Conservation (phyloP, 2,329 filamentous ascomycete genomes). For the Rhinocladiella mackenziei region DNA sequence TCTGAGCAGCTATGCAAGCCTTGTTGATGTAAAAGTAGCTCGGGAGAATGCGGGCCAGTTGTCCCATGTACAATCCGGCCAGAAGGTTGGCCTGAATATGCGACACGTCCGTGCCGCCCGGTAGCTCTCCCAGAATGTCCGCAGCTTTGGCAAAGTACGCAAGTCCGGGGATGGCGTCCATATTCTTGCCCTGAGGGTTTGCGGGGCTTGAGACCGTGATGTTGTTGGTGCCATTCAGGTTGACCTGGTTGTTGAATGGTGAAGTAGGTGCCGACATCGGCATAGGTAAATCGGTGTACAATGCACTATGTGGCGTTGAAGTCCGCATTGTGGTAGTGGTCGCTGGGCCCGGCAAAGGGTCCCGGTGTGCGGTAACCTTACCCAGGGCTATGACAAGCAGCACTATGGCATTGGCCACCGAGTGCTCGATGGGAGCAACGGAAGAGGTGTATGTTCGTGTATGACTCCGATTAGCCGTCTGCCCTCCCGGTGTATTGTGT, state of each 20-base stretch:
- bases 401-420: constrained; percentile 75
- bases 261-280: constrained; percentile 28
- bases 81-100: constrained; percentile 82
- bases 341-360: constrained; percentile 49
- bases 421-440: constrained; percentile 45
- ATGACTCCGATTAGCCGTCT: constrained; percentile 10
- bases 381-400: constrained; percentile 81
- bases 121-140: constrained; percentile 77
- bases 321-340: constrained; percentile 31
- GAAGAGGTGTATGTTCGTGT: constrained; percentile 26
- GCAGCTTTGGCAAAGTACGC: constrained; percentile 85
- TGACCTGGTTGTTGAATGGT: constrained; percentile 19
- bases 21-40: constrained; percentile 69
- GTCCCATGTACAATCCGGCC: constrained; percentile 82
- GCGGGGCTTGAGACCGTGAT: constrained; percentile 16
- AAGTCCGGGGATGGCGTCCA: constrained; percentile 82
- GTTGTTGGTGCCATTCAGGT: constrained; percentile 19
- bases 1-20: constrained; percentile 59
- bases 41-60: constrained; percentile 79
- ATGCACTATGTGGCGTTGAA: constrained; percentile 29
- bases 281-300: constrained; percentile 26
- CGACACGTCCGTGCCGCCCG: constrained; percentile 72
- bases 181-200: constrained; percentile 58
- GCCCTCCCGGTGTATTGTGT: constrained; percentile 4
- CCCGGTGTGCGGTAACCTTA: constrained; percentile 64